phyloP scores from a whole-genome alignment of 805 yeast genomes.

The Huiozyma naganishii region DNA sequence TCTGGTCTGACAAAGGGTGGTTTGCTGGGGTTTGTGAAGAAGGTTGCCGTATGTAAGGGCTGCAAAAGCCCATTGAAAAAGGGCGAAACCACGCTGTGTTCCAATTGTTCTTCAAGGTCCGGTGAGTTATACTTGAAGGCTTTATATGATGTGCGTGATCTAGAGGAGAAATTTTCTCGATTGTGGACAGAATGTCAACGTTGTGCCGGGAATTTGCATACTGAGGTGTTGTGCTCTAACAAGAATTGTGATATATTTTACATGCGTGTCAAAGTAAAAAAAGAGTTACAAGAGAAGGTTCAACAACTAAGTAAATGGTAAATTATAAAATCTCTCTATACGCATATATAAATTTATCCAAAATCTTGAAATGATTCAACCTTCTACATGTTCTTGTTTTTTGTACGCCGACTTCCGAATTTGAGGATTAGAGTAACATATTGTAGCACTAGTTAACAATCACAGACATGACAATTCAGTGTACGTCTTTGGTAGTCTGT shows the following conservation, averaged over 20 bases:
- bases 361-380: neutral
- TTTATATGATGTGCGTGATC: slow-evolving; percentile 62
- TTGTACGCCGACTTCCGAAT: neutral
- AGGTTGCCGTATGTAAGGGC: slow-evolving; percentile 77
- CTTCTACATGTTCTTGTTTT: neutral
- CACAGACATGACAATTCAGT: slow-evolving; percentile 27
- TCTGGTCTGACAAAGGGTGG: slow-evolving; percentile 70
- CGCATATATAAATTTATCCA: neutral
- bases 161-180: slow-evolving; percentile 75
- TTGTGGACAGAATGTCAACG: slow-evolving; percentile 98
- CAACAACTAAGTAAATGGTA: slow-evolving; percentile 33
- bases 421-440: neutral
- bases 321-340: slow-evolving; percentile 1
- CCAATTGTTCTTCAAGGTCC: slow-evolving; percentile 60
- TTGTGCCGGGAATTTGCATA: slow-evolving; percentile 92
- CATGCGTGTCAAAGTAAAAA: slow-evolving; percentile 61
- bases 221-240: slow-evolving; percentile 88
- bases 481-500: slow-evolving; percentile 28
- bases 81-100: slow-evolving; percentile 68
- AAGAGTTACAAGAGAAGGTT: slow-evolving; percentile 32
- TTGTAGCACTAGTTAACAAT: neutral
- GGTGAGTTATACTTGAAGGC: slow-evolving; percentile 77
- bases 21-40: slow-evolving; percentile 81
- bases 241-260: slow-evolving; percentile 96
- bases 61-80: slow-evolving; percentile 71